Evolutionary conservation across 2,329 filamentous ascomycete genomes (phyloP).

Genomic region (Trichoderma sp.): DNA sequence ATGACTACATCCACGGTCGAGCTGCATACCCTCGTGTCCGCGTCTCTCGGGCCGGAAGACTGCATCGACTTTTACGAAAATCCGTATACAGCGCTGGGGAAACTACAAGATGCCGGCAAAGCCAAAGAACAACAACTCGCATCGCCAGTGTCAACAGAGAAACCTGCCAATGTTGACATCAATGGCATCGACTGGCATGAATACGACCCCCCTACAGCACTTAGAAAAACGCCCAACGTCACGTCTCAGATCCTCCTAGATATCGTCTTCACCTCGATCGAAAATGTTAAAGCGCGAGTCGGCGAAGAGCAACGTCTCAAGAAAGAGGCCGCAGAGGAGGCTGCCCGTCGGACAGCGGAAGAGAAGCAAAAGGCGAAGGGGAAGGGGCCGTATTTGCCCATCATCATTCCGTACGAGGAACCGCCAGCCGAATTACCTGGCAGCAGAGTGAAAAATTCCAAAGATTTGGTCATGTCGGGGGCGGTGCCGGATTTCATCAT

Average conservation of each 20-base stretch:
- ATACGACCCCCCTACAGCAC: slow-evolving; percentile 44
- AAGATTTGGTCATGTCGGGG: neutral
- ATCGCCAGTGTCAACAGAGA: slow-evolving; percentile 25
- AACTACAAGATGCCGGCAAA: slow-evolving; percentile 26
- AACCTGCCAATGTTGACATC: slow-evolving; percentile 27
- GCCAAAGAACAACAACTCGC: slow-evolving; percentile 22
- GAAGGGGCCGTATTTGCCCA: slow-evolving; percentile 37
- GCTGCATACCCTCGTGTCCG: slow-evolving; percentile 26
- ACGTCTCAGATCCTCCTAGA: slow-evolving; percentile 41
- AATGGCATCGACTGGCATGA: slow-evolving; percentile 42
- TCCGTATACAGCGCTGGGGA: slow-evolving; percentile 28
- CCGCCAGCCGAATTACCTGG: neutral
- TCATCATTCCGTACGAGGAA: slow-evolving; percentile 30
- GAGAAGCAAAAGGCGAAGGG: slow-evolving; percentile 28
- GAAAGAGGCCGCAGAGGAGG: slow-evolving; percentile 30
- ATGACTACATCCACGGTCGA: slow-evolving; percentile 9
- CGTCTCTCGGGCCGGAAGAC: slow-evolving; percentile 31
- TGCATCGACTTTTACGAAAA: slow-evolving; percentile 31
- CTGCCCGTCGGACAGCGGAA: slow-evolving; percentile 21
- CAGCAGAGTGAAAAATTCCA: neutral
- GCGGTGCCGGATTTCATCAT: neutral
- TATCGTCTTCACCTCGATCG: slow-evolving; percentile 44
- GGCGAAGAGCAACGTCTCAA: slow-evolving; percentile 30
- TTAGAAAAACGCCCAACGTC: slow-evolving; percentile 38
- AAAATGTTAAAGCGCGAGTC: slow-evolving; percentile 41